Conservation (phyloP, 179 eudicot species). For the Amaranthus tricolor region DNA sequence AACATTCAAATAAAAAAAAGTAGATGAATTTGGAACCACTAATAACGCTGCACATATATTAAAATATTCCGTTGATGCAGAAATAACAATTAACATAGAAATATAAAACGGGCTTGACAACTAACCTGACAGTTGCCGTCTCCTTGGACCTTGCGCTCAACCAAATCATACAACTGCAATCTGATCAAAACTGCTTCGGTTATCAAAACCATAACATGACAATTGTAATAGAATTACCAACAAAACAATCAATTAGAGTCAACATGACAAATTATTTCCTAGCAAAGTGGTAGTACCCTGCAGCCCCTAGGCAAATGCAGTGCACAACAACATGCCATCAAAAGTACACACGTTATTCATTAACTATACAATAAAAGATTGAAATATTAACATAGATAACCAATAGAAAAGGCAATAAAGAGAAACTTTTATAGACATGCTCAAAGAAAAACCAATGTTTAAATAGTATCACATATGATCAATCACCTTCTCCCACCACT, state of each 20-base stretch:
- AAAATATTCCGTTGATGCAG: background rate
- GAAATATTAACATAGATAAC: no score
- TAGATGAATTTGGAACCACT: background rate
- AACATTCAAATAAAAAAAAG: background rate
- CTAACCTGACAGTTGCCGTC: constrained; percentile 93
- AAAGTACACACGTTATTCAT: background rate
- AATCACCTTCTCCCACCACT: background rate
- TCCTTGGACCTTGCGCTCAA: constrained; percentile 80
- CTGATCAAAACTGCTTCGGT: constrained; percentile 46
- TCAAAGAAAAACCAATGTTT: background rate
- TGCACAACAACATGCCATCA: background rate
- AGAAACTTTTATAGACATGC: background rate
- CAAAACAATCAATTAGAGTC: constrained; percentile 18
- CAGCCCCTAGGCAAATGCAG: background rate
- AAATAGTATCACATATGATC: background rate
- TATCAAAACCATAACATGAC: constrained; percentile 22
- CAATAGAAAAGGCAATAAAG: background rate
- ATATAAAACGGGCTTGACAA: constrained; percentile 15
- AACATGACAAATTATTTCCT: constrained; percentile 2
- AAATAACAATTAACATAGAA: constrained; percentile 6
- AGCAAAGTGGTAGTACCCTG: background rate
- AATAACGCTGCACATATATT: background rate
- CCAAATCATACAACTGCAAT: constrained; percentile 74
- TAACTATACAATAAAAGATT: background rate
- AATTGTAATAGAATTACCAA: constrained; percentile 9